Conservation (phyloP, 1,284 basidiomycete genomes). For the Phellopilus nigrolimitatus region DNA sequence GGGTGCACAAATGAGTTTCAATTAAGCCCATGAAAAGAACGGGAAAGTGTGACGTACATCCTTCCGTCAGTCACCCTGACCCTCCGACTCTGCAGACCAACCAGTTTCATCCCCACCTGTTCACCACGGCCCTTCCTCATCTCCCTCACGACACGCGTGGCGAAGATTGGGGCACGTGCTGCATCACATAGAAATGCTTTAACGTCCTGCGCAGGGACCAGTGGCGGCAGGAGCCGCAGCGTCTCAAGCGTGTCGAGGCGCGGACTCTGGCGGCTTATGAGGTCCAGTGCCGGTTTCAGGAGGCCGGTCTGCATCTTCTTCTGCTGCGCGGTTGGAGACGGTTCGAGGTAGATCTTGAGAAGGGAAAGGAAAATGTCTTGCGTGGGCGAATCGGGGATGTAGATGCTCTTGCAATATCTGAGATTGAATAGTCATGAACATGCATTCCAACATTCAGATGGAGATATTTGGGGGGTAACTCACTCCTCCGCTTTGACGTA, state of each 20-base stretch:
- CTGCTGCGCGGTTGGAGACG: slow-evolving; percentile 33
- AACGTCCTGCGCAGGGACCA: slow-evolving; percentile 79
- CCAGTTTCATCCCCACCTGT: slow-evolving; percentile 65
- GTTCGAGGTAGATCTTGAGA: slow-evolving; percentile 83
- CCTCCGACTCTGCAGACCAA: slow-evolving; percentile 71
- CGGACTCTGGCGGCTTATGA: slow-evolving; percentile 81
- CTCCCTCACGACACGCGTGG: slow-evolving; percentile 61
- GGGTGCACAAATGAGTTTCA: slow-evolving; percentile 1
- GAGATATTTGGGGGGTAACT: slow-evolving; percentile 25
- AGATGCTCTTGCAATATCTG: slow-evolving; percentile 85
- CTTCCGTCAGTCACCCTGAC: slow-evolving; percentile 91
- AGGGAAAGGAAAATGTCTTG: slow-evolving; percentile 77
- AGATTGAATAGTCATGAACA: too few relatives aligned
- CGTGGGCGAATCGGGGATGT: slow-evolving; percentile 55
- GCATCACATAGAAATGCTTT: slow-evolving; percentile 77
- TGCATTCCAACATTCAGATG: slow-evolving; percentile 9
- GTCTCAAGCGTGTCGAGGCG: slow-evolving; percentile 78
- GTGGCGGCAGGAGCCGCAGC: slow-evolving; percentile 81
- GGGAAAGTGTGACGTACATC: slow-evolving; percentile 54
- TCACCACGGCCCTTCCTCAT: slow-evolving; percentile 69
- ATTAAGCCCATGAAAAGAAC: neutral
- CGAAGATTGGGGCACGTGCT: slow-evolving; percentile 62
- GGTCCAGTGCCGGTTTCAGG: slow-evolving; percentile 73
- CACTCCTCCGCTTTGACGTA: slow-evolving; percentile 85
- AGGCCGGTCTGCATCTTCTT: slow-evolving; percentile 42